Conservation (phyloP, 2,329 filamentous ascomycete species). For the Alternaria postmessia region DNA sequence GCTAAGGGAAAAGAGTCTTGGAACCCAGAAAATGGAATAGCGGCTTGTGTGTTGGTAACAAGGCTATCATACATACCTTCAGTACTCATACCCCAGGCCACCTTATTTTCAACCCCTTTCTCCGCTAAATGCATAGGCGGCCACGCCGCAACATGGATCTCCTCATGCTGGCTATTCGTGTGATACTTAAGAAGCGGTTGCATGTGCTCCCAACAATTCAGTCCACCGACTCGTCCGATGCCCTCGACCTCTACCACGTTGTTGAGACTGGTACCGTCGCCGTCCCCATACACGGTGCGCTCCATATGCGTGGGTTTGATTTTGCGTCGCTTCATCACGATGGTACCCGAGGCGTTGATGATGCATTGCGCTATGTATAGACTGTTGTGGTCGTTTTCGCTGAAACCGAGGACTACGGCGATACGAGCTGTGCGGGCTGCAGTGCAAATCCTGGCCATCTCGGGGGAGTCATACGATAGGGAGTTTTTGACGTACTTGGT, state of each 20-base stretch:
- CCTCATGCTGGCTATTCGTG: conserved; percentile 49
- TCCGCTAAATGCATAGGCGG: conserved; percentile 33
- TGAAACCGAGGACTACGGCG: conserved; percentile 52
- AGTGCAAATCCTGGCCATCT: conserved; percentile 55
- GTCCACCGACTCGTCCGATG: not conserved
- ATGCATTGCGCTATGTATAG: conserved; percentile 54
- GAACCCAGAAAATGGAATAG: not conserved
- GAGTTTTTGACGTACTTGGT: conserved; percentile 57
- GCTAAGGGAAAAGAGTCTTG: too few species aligned
- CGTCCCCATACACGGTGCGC: conserved; percentile 55
- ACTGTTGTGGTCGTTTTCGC: conserved; percentile 46
- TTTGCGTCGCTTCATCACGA: conserved; percentile 52
- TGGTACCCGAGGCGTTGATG: conserved; percentile 44
- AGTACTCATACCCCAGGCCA: not conserved
- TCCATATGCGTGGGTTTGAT: conserved; percentile 56
- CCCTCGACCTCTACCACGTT: conserved; percentile 40
- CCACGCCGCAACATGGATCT: conserved; percentile 54
- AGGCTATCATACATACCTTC: not conserved
- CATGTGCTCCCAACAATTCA: conserved; percentile 52
- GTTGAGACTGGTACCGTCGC: conserved; percentile 41
- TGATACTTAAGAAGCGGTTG: conserved; percentile 55
- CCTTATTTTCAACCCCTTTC: not conserved
- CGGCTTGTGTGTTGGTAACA: not conserved
- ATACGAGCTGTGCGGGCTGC: conserved; percentile 46
- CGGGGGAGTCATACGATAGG: conserved; percentile 49